Percentiles rank a stretch among this genome's conserved stretches.
Conservation (phyloP, 2,329 filamentous ascomycete species). For the Aureobasidium sp. region DNA sequence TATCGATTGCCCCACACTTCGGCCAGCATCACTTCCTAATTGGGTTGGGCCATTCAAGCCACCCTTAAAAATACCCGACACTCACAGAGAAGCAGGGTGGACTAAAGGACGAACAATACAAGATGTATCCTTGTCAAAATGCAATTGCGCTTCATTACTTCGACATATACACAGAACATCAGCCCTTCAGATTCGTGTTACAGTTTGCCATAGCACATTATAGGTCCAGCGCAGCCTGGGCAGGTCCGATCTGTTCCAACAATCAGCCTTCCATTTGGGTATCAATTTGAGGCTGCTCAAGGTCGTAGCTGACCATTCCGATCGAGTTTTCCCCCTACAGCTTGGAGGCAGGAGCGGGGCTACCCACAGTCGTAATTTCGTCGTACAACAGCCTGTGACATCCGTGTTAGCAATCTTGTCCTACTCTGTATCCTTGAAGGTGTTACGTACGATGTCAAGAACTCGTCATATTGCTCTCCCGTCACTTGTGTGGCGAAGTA, state of each 20-base stretch:
- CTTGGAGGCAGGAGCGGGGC: conserved; percentile 49
- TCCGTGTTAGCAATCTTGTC: conserved; percentile 18
- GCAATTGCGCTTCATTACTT: neutral
- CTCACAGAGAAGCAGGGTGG: too few relatives aligned
- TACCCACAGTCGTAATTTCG: conserved; percentile 71
- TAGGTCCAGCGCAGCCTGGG: neutral
- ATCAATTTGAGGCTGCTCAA: conserved; percentile 6
- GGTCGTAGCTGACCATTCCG: neutral
- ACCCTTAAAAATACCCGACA: neutral
- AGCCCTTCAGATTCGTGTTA: neutral
- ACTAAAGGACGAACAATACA: neutral
- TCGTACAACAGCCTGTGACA: conserved; percentile 69
- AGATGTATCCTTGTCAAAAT: neutral
- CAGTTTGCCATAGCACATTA: neutral
- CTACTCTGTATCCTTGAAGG: neutral
- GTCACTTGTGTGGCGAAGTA: conserved; percentile 93
- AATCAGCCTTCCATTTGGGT: conserved; percentile 6
- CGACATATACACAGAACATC: neutral
- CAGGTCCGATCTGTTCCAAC: conserved; percentile 5
- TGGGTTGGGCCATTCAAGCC: neutral
- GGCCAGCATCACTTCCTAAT: neutral
- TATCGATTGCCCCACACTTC: neutral
- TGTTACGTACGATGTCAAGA: conserved; percentile 68
- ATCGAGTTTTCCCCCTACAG: conserved; percentile 27
- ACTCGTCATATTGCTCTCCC: conserved; percentile 95